phyloP scores from a whole-genome alignment of 129 eudicot genomes.

The Artemisia annua region DNA sequence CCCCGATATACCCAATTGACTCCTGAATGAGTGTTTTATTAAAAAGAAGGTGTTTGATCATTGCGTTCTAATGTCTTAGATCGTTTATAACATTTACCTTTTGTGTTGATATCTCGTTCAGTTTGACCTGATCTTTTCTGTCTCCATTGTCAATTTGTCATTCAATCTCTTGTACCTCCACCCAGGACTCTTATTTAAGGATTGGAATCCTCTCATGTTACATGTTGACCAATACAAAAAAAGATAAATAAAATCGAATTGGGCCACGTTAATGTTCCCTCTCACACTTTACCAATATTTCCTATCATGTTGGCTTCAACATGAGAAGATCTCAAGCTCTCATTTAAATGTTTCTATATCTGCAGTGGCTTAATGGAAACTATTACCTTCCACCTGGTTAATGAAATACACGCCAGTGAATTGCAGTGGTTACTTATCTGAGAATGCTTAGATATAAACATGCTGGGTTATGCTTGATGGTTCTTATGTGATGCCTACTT shows the following conservation, averaged over 20 bases:
- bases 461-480: background rate
- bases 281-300: no score
- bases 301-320: no score
- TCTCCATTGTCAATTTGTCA: background rate
- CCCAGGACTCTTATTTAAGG: background rate
- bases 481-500: background rate
- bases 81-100: background rate
- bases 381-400: background rate
- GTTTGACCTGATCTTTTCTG: background rate
- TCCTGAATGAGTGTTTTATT: background rate
- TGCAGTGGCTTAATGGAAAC: background rate
- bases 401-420: background rate
- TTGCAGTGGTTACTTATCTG: background rate
- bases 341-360: background rate
- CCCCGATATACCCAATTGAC: background rate
- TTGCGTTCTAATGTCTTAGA: background rate
- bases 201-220: no score
- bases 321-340: background rate
- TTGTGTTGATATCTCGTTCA: slow-evolving; percentile 1
- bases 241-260: no score
- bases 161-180: background rate
- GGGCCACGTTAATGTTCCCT: no score
- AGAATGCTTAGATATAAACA: background rate
- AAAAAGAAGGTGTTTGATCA: background rate
- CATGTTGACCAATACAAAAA: no score